These are phyloP conservation scores for Cadophora gregata DNA, from an alignment of 2,329 filamentous ascomycete species.

Conservation along the genomic window DNA sequence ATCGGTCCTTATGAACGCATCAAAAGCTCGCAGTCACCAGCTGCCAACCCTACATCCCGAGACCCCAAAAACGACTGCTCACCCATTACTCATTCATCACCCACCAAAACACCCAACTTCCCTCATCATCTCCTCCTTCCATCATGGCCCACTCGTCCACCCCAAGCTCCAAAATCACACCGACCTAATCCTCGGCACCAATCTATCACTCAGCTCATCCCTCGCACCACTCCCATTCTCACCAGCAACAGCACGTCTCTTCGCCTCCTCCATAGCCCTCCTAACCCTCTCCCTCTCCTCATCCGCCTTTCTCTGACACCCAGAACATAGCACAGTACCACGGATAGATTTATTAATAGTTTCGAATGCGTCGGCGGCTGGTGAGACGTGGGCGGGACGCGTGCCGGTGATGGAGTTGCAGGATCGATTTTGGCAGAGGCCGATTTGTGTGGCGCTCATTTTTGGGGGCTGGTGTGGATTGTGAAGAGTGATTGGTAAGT, in stretches of 20 bases:
- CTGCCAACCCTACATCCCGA: too few relatives aligned
- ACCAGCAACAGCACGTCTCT: neutral
- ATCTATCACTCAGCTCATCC: neutral
- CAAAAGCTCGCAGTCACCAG: too few relatives aligned
- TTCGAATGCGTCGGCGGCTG: neutral
- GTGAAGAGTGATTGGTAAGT: neutral
- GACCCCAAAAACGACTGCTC: too few relatives aligned
- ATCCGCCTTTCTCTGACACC: neutral
- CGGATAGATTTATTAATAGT: neutral
- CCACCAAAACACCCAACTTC: too few relatives aligned
- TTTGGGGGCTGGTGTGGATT: neutral
- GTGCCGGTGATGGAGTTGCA: neutral
- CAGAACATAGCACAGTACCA: neutral
- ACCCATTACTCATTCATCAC: too few relatives aligned
- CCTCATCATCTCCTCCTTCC: too few relatives aligned
- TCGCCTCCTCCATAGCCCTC: neutral
- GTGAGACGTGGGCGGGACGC: neutral
- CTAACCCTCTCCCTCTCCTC: neutral
- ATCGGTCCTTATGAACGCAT: too few relatives aligned
- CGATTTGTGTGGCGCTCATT: neutral
- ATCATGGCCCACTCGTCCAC: neutral
- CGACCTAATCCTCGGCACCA: neutral
- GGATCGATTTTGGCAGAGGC: neutral
- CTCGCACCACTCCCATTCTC: neutral
- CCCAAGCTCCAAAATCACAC: too few relatives aligned